Evolutionary conservation across 176 grass and related monocot genomes (phyloP), one percentile per base, ranked within the genome.

Genomic region (Thinopyrum elongatum): DNA sequence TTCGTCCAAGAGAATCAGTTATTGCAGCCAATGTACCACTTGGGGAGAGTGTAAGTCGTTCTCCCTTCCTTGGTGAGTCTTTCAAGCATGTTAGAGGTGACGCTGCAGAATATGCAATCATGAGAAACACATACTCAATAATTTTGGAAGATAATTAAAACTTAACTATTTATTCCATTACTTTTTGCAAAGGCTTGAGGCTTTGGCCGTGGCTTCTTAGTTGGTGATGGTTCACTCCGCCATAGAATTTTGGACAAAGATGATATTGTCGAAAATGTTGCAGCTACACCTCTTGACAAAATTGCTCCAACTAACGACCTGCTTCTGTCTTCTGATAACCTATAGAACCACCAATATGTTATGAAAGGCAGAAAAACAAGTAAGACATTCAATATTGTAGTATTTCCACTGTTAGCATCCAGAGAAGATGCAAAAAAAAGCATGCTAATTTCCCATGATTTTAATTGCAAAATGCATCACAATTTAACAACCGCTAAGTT

Each of bases 281-380:
- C 96, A 70, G 92, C 82, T 67, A 95, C 93, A 86, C 94, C 96
- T 86, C 71, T 98, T 78, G 93, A 94, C 61, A 98, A 87, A 92
- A 98, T 95, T 80, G 93, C 94, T 86, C 96, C 93, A 84, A 98
- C 96, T 78, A 98, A 84, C 55, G 96, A 98, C 85, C 96, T 94
- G 88, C 84, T 91, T 80, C 96, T 94, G 88, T 95, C 90, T 84
- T 98, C 96, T 76, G 96, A 95, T 77, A 98, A 77, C 86, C 96
- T 98, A 84, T 47, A 84, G 34, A 91, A 13, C 22, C 80, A 71
- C 58, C 86, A 69, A 41, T 34, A 42, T 8, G 59, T 83, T 22
- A 38, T 3, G 34, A 69, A 78, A 75, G 28, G 61, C 33, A 0
- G 34, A 67, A 82, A 57, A 70, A 71, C 8, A 63, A 59, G 39